A percentile compares a stretch with the other conserved stretches of the same genome.
Conservation (phyloP, 176 grass and related monocot genomes). For the Metroxylon sagu region DNA sequence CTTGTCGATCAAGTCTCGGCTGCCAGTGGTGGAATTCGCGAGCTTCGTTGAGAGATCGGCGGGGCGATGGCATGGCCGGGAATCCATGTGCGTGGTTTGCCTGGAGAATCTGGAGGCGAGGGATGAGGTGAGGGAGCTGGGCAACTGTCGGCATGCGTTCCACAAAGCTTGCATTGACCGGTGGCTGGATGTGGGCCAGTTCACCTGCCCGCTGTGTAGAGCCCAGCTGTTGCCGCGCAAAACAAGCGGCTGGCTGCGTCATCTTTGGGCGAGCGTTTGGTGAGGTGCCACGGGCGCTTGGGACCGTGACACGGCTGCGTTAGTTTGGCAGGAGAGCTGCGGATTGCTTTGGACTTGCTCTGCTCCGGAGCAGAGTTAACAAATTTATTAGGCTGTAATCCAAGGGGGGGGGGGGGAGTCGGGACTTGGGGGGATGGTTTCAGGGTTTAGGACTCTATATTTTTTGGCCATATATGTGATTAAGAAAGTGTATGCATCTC, state of each 20-base stretch:
- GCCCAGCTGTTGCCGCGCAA: background rate
- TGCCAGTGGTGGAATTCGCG: conserved; percentile 36
- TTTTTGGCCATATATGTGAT: too few species aligned
- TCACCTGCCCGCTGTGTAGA: conserved; percentile 3
- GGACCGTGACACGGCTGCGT: background rate
- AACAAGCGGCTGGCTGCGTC: background rate
- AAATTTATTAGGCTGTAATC: too few species aligned
- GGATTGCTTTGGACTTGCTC: too few species aligned
- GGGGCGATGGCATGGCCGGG: too few species aligned
- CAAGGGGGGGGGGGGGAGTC: too few species aligned
- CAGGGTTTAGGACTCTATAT: too few species aligned
- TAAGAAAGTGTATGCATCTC: too few species aligned
- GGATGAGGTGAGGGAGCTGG: conserved; percentile 8
- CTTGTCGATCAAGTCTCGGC: conserved; percentile 32
- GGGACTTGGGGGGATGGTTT: too few species aligned
- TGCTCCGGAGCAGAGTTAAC: too few species aligned
- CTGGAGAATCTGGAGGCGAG: background rate
- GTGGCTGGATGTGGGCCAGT: conserved; percentile 5
- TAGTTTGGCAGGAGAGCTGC: too few species aligned
- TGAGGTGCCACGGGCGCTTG: background rate
- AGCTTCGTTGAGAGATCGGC: conserved; percentile 10
- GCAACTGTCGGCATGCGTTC: conserved; percentile 15
- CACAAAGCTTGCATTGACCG: conserved; percentile 3
- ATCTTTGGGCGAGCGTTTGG: too few species aligned
- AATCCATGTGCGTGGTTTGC: conserved; percentile 2